Base-by-base conservation (phyloP, 805 yeast species). In the Isabelozyma gotoi region DNA sequence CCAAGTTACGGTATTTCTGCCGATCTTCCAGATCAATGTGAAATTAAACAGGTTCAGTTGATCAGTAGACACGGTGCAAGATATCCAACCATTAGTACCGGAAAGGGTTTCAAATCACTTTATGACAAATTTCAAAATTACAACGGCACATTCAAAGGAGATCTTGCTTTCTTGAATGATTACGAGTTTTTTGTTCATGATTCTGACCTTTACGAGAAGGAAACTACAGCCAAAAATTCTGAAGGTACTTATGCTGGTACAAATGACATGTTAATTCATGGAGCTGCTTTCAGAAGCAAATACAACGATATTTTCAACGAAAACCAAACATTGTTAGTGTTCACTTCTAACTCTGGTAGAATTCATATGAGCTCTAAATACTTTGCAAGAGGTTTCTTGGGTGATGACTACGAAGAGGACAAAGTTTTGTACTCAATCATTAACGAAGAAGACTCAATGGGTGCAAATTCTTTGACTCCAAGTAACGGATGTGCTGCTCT, bases 31-130 rank as follows among this genome's bases (percentile, higher is more conserved):
- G 66, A 61, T 6, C 68, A 68, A 37, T 82, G 87, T 60, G 54
- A 62, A 5, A 67, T 82, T 42, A 78, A 78, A 51, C 92, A 85
- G 60, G 88, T 84, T 7, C 89, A 84, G 50, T 63, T 85, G 17
- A 65, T 85, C 40, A 81, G 82, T 51, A 76, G 96, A 55, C 95
- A 88, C 57, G 95, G 92, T 16, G 92, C 87, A 60, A 70, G 96
- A 50, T 86, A 72, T 55, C 71, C 75, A 5, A 59, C 71, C 15
- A 56, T 49, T 27, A 47, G 59, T 20, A 51, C 47, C 19, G 74
- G 74, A 5, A 53, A 52, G 35, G 19, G 34, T 8, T 56, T 59
- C 34, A 67, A 68, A 45, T 55, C 56, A 10, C 47, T 68, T 20
- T 47, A 52, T 49, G 34, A 47, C 11, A 63, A 63, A 44, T 54